Conservation (phyloP, 2,329 filamentous ascomycete species). For the Rhinocladiella similis region DNA sequence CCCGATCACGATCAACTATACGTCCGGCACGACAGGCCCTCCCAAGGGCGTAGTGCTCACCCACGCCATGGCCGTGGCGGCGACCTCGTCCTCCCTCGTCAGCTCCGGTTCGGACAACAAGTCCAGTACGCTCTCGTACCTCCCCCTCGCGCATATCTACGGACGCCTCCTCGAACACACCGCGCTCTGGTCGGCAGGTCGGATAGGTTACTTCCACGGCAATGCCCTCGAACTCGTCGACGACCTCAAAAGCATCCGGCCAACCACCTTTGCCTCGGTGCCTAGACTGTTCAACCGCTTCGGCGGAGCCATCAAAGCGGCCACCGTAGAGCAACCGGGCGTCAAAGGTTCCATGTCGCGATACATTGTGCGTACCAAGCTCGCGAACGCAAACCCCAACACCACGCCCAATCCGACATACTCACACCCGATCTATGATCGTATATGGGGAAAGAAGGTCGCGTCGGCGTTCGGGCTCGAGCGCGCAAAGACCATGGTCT, state of each 20-base stretch:
- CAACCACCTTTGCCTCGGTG: constrained; percentile 82
- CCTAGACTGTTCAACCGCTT: constrained; percentile 91
- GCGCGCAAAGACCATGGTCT: constrained; percentile 70
- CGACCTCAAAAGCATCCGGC: constrained; percentile 83
- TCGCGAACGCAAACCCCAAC: constrained; percentile 53
- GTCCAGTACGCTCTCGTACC: constrained; percentile 78
- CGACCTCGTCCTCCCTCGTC: constrained; percentile 59
- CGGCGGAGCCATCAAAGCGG: constrained; percentile 74
- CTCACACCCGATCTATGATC: constrained; percentile 52
- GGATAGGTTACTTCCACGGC: constrained; percentile 91
- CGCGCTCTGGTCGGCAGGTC: constrained; percentile 68
- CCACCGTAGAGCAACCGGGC: constrained; percentile 76
- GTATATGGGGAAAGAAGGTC: constrained; percentile 90
- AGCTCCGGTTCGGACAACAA: constrained; percentile 56
- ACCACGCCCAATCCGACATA: constrained; percentile 69
- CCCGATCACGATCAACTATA: constrained; percentile 72
- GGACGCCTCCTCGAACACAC: constrained; percentile 80
- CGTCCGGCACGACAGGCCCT: constrained; percentile 64
- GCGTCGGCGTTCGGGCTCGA: constrained; percentile 79
- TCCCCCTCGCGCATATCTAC: constrained; percentile 93
- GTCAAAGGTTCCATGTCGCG: constrained; percentile 79
- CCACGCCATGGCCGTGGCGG: constrained; percentile 75
- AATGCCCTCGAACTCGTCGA: constrained; percentile 80
- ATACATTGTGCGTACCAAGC: constrained; percentile 76
- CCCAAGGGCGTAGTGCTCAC: constrained; percentile 70